Evolutionary conservation across 257 asterid species (phyloP).

Genomic region (Jaltomata sinuosa): DNA sequence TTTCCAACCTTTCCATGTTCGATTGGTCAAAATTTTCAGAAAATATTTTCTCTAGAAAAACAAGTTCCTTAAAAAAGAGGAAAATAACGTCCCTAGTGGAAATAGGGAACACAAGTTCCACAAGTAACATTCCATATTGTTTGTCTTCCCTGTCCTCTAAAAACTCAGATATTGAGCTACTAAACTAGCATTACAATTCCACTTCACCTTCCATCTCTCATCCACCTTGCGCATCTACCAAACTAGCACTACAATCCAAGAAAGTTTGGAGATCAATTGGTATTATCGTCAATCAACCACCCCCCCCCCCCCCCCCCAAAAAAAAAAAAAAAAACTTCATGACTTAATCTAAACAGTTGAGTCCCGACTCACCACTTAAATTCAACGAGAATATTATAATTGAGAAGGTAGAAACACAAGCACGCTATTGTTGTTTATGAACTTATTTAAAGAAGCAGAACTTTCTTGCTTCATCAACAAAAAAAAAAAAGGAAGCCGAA

Average conservation of each 20-base stretch:
- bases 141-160: too few relatives aligned
- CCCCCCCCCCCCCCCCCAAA: too few relatives aligned
- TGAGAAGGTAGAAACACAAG: not conserved
- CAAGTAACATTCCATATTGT: not conserved
- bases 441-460: not conserved
- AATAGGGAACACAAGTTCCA: not conserved
- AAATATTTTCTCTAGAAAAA: not conserved
- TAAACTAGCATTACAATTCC: not conserved
- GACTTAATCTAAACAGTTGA: not conserved
- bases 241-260: not conserved
- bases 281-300: not conserved
- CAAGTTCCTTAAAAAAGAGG: too few relatives aligned
- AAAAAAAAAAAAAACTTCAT: not conserved
- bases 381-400: not conserved
- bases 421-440: not conserved
- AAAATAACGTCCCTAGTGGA: not conserved
- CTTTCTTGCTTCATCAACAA: not conserved
- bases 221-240: not conserved
- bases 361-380: not conserved
- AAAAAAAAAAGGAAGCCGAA: not conserved
- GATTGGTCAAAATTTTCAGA: not conserved
- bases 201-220: not conserved
- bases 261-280: not conserved
- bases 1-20: not conserved
- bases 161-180: not conserved